phyloP scores from a whole-genome alignment of 2,329 filamentous ascomycete species.

The Endocalyx cinctus region DNA sequence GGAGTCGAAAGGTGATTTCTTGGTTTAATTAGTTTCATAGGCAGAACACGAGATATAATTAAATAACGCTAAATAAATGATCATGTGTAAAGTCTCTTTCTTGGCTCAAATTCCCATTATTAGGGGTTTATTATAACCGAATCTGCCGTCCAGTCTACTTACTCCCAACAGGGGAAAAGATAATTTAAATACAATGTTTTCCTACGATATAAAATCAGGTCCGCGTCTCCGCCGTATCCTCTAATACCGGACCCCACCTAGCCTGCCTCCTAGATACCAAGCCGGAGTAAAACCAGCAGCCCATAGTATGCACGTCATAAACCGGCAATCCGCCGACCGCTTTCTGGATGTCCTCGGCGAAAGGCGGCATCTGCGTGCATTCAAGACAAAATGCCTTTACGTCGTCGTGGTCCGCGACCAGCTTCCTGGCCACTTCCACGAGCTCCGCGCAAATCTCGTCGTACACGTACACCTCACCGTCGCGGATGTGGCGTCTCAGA shows the following conservation, averaged over 20 bases:
- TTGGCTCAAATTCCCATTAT: too few species aligned
- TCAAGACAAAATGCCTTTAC: slow-evolving; percentile 26
- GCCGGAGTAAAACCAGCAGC: slow-evolving; percentile 31
- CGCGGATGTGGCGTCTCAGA: slow-evolving; percentile 14
- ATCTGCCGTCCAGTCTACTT: too few species aligned
- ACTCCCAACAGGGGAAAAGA: too few species aligned
- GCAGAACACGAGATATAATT: too few species aligned
- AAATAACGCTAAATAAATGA: too few species aligned
- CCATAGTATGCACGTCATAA: slow-evolving; percentile 33
- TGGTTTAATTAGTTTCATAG: too few species aligned
- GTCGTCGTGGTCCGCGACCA: slow-evolving; percentile 12
- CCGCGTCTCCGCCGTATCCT: too few species aligned
- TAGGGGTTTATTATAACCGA: too few species aligned
- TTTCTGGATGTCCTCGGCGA: slow-evolving; percentile 26
- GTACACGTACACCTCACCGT: slow-evolving; percentile 14
- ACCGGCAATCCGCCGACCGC: slow-evolving; percentile 25
- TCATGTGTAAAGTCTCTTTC: too few species aligned
- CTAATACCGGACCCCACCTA: too few species aligned
- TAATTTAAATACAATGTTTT: too few species aligned
- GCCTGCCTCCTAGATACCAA: slow-evolving; percentile 15
- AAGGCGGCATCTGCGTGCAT: slow-evolving; percentile 34
- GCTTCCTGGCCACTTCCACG: slow-evolving; percentile 9
- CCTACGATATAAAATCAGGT: too few species aligned
- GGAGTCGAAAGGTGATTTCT: slow-evolving; percentile 26
- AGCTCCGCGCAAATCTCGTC: slow-evolving; percentile 17